A percentile compares a stretch with the other conserved stretches of the same genome.
These are phyloP conservation scores for Quercus agrifolia DNA, from an alignment of 306 rosid species.

Conservation along the genomic window DNA sequence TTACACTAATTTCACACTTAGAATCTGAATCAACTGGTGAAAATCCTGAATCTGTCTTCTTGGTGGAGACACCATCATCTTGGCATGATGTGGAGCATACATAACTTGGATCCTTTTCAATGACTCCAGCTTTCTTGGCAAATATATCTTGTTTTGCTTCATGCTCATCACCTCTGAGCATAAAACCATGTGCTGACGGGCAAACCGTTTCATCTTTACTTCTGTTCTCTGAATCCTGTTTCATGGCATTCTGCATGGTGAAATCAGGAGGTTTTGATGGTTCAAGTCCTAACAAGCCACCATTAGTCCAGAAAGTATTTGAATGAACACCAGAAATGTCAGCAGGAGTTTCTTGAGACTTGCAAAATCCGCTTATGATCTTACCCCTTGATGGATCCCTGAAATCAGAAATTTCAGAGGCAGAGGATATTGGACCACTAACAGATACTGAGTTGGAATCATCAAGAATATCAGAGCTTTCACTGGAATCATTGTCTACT, in stretches of 20 bases:
- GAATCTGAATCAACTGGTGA: constrained; percentile 10
- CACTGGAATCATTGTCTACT: constrained; percentile 11
- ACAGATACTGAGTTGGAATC: constrained; percentile 38
- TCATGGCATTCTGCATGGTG: constrained; percentile 41
- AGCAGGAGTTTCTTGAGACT: constrained; percentile 41
- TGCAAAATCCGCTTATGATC: constrained; percentile 26
- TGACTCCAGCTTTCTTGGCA: constrained; percentile 23
- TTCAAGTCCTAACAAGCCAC: constrained; percentile 93
- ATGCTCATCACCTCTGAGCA: constrained; percentile 30
- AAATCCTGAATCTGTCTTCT: constrained; percentile 14
- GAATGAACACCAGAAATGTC: constrained; percentile 50
- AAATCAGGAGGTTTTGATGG: constrained; percentile 95
- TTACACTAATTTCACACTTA: constrained; percentile 17
- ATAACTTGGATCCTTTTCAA: constrained; percentile 34
- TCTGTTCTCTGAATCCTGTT: constrained; percentile 28
- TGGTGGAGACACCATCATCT: constrained; percentile 24
- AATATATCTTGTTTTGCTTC: constrained; percentile 23
- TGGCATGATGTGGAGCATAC: constrained; percentile 27
- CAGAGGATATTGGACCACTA: constrained; percentile 27
- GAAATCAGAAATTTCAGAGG: constrained; percentile 26
- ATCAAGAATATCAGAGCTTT: constrained; percentile 17
- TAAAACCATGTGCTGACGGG: constrained; percentile 27
- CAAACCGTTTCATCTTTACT: constrained; percentile 30
- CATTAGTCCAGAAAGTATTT: constrained; percentile 86
- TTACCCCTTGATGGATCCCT: constrained; percentile 36